Evolutionary conservation across 2,329 filamentous ascomycete genomes (phyloP).

Genomic region (Rhinocladiella similis): DNA sequence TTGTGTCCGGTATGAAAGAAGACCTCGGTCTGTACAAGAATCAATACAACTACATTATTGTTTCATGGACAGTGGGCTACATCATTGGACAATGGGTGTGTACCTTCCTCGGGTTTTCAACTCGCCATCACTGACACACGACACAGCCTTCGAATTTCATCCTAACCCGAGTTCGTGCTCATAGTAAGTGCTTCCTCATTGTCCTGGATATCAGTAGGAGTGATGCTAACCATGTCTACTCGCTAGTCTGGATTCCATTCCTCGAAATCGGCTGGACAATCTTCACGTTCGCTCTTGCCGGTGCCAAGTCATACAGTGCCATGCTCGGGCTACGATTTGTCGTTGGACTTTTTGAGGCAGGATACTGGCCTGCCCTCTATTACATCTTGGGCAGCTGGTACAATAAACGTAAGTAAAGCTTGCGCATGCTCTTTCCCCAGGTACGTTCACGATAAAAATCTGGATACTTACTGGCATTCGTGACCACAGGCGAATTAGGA

Average conservation of each 20-base stretch:
- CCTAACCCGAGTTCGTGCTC: conserved; percentile 21
- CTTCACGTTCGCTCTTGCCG: conserved; percentile 21
- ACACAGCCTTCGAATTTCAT: conserved; percentile 22
- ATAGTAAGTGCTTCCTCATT: conserved; percentile 30
- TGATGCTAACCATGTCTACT: conserved; percentile 38
- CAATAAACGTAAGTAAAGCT: conserved; percentile 18
- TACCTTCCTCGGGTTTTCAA: conserved; percentile 29
- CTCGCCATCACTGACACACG: neutral
- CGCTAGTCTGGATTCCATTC: conserved; percentile 30
- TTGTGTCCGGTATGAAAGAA: conserved; percentile 56
- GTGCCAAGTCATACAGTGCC: conserved; percentile 12
- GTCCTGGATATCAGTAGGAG: conserved; percentile 50
- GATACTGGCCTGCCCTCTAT: conserved; percentile 29
- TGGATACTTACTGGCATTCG: too few relatives aligned
- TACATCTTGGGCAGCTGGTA: conserved; percentile 22
- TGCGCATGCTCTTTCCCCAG: too few relatives aligned
- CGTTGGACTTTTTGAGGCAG: conserved; percentile 21
- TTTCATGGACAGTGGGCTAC: conserved; percentile 21
- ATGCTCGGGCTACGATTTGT: conserved; percentile 19
- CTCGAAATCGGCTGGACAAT: conserved; percentile 21
- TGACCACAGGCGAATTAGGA: conserved; percentile 28
- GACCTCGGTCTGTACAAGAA: conserved; percentile 54
- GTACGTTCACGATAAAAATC: too few relatives aligned
- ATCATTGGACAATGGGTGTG: conserved; percentile 53
- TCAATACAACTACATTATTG: conserved; percentile 47